A percentile compares a stretch with the other conserved stretches of the same genome.
phyloP scores from a whole-genome alignment of 1,284 basidiomycete genomes.

The Coniferiporia sulphurascens region DNA sequence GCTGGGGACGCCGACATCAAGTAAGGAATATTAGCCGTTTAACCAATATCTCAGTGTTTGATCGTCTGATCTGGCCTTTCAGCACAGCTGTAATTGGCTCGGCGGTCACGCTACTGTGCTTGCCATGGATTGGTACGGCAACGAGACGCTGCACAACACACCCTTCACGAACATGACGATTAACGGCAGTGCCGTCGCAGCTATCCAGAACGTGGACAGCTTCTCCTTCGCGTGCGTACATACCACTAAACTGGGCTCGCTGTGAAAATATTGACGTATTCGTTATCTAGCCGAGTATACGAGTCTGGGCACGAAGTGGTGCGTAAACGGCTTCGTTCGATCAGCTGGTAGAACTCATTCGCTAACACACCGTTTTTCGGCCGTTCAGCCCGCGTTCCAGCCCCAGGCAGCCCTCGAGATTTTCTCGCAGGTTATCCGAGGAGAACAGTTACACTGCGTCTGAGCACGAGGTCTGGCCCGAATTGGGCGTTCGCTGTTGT shows the following conservation, averaged over 20 bases:
- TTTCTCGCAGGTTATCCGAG: conserved; percentile 48
- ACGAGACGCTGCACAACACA: conserved; percentile 39
- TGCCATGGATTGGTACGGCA: conserved; percentile 62
- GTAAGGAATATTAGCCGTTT: conserved; percentile 29
- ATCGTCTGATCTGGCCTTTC: background rate
- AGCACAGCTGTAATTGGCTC: conserved; percentile 56
- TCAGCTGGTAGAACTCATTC: background rate
- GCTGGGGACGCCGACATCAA: conserved; percentile 64
- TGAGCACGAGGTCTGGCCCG: conserved; percentile 23
- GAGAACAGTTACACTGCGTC: conserved; percentile 51
- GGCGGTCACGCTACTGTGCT: conserved; percentile 50
- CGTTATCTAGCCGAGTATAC: conserved; percentile 41
- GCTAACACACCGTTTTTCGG: conserved; percentile 10
- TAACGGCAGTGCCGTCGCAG: conserved; percentile 43
- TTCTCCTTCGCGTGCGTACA: conserved; percentile 54
- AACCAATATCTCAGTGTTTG: background rate
- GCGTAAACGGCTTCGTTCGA: conserved; percentile 23
- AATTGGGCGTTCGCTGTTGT: background rate
- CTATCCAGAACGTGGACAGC: conserved; percentile 58
- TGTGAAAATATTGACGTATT: background rate
- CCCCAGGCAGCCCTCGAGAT: conserved; percentile 52
- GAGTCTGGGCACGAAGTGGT: conserved; percentile 57
- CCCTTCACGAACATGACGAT: conserved; percentile 58
- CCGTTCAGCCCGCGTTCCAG: conserved; percentile 49
- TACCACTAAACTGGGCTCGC: background rate